A percentile compares a stretch with the other conserved stretches of the same genome.
phyloP scores from a whole-genome alignment of 2,329 filamentous ascomycete genomes.

The Mollisiaceae sp. region DNA sequence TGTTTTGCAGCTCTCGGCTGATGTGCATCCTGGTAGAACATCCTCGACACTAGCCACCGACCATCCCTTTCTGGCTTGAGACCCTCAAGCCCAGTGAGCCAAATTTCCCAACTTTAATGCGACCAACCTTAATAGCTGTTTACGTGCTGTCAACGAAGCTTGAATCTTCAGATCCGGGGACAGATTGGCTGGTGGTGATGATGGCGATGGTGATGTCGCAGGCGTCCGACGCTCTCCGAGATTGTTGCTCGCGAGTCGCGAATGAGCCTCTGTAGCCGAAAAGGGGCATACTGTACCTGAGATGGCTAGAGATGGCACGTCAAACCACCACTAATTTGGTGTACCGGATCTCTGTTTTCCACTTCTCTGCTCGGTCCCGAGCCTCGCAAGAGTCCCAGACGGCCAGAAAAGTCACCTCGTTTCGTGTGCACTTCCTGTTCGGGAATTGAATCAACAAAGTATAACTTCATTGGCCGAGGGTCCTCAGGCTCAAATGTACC shows the following conservation, averaged over 20 bases:
- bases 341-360: neutral
- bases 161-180: conserved; percentile 4
- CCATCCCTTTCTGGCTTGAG: neutral
- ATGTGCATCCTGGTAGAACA: neutral
- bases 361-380: too few species aligned
- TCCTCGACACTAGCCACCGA: neutral
- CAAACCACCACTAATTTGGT: neutral
- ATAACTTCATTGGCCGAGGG: neutral
- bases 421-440: neutral
- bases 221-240: neutral
- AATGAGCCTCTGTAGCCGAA: neutral
- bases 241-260: neutral
- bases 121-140: conserved; percentile 14
- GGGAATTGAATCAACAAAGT: neutral
- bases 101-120: conserved; percentile 27
- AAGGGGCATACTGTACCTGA: neutral
- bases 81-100: conserved; percentile 14
- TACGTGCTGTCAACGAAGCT: conserved; percentile 1
- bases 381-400: too few species aligned
- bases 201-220: neutral
- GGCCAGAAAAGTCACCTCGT: too few species aligned
- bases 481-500: neutral
- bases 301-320: neutral
- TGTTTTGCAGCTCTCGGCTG: conserved; percentile 8
- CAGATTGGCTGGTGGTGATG: conserved; percentile 13